A percentile compares a stretch with the other conserved stretches of the same genome.
These are phyloP conservation scores for Eucalyptus brandiana DNA, from an alignment of 345 rosid species.

Conservation along the genomic window DNA sequence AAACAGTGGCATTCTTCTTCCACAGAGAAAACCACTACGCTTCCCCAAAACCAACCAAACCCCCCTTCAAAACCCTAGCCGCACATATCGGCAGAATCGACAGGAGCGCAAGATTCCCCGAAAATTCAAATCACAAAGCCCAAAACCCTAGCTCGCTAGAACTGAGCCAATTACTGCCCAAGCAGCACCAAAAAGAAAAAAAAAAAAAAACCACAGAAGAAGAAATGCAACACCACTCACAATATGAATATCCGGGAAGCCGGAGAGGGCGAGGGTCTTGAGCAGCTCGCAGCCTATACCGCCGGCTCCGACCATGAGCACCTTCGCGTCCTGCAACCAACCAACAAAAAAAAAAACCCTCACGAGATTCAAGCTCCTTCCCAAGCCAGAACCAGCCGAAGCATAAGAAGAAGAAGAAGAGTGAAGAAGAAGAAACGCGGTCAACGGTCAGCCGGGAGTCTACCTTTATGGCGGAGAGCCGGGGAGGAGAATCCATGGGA, in stretches of 20 bases:
- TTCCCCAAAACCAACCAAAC: neutral
- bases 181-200: neutral
- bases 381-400: neutral
- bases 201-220: neutral
- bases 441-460: neutral
- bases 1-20: neutral
- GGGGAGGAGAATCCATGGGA: neutral
- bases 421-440: neutral
- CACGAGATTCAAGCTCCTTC: neutral
- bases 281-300: conserved; percentile 99
- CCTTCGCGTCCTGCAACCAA: conserved; percentile 65
- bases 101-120: neutral
- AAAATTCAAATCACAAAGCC: neutral
- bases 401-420: neutral
- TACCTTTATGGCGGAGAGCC: neutral
- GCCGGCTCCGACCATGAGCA: conserved; percentile 99
- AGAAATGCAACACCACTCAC: conserved; percentile 28
- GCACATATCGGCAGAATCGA: neutral
- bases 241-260: conserved; percentile 86
- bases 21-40: neutral
- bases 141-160: neutral
- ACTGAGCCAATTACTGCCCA: neutral
- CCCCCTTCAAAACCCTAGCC: neutral
- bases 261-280: conserved; percentile 92
- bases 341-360: neutral